phyloP scores from a whole-genome alignment of 2,329 filamentous ascomycete species.

The Aspergillus persii region DNA sequence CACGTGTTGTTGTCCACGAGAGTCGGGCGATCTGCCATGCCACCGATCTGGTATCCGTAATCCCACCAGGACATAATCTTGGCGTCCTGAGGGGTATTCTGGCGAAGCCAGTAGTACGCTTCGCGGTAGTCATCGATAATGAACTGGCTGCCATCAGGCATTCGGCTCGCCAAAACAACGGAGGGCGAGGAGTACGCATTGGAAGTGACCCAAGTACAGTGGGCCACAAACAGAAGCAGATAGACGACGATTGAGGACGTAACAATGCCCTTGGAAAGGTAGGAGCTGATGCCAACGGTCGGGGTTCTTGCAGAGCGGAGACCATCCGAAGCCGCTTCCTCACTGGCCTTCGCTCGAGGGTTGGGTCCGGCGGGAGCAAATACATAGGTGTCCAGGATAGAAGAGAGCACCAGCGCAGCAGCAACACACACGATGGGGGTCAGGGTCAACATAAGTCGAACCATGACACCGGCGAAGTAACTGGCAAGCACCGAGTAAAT shows the following conservation, averaged over 20 bases:
- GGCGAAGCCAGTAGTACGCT: constrained; percentile 98
- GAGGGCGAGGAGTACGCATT: constrained; percentile 98
- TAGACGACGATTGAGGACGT: constrained; percentile 72
- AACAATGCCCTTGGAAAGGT: constrained; percentile 75
- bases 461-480: constrained; percentile 99
- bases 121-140: constrained; percentile 99
- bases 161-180: constrained; percentile 85
- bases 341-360: constrained; percentile 44
- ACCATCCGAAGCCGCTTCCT: constrained; percentile 33
- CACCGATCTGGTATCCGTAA: constrained; percentile 98
- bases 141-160: constrained; percentile 93
- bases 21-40: constrained; percentile 96
- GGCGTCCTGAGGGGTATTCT: constrained; percentile 91
- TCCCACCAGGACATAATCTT: constrained; percentile 99
- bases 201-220: constrained; percentile 99
- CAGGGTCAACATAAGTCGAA: constrained; percentile 94
- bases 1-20: constrained; percentile 99
- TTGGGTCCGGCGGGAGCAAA: constrained; percentile 61
- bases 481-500: constrained; percentile 96
- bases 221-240: constrained; percentile 87
- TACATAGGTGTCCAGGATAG: constrained; percentile 84
- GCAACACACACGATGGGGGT: constrained; percentile 96
- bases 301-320: constrained; percentile 72
- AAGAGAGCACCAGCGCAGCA: constrained; percentile 82
- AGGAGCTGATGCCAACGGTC: constrained; percentile 77